Percentiles rank a stretch among this genome's conserved stretches.
phyloP scores from a whole-genome alignment of 2,329 filamentous ascomycete species.

The Cytospora schulzeri region DNA sequence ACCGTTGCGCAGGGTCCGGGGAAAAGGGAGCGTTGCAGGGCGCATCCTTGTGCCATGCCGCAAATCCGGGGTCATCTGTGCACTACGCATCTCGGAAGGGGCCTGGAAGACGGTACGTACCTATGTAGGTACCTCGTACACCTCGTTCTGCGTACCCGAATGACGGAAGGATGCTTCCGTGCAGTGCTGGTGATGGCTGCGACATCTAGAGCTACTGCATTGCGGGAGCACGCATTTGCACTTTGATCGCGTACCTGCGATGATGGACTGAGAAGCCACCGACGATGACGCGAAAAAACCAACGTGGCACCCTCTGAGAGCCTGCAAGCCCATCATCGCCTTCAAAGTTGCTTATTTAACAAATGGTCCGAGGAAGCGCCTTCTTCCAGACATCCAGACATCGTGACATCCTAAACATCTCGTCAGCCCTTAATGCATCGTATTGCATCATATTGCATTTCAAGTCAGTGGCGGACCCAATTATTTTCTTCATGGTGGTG shows the following conservation, averaged over 20 bases:
- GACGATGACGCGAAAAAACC: slow-evolving; percentile 9
- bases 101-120: too few species aligned
- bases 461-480: not conserved
- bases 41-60: not conserved
- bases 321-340: not conserved
- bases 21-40: not conserved
- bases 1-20: not conserved
- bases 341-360: not conserved
- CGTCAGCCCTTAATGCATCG: slow-evolving; percentile 2
- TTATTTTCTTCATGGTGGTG: slow-evolving; percentile 14
- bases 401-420: not conserved
- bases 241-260: slow-evolving; percentile 18
- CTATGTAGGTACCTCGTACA: not conserved
- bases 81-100: not conserved
- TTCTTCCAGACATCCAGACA: slow-evolving; percentile 1
- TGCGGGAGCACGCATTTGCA: not conserved
- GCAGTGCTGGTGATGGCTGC: not conserved
- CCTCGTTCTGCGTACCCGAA: not conserved
- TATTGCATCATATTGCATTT: slow-evolving; percentile 16
- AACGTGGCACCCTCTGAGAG: slow-evolving; percentile 19
- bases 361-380: not conserved
- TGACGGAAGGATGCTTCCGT: not conserved
- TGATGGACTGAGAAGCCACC: not conserved
- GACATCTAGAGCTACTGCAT: not conserved
- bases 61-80: slow-evolving; percentile 6